These are phyloP conservation scores for Yamadazyma oceani DNA, from an alignment of 1,139 yeast species.

Conservation along the genomic window DNA sequence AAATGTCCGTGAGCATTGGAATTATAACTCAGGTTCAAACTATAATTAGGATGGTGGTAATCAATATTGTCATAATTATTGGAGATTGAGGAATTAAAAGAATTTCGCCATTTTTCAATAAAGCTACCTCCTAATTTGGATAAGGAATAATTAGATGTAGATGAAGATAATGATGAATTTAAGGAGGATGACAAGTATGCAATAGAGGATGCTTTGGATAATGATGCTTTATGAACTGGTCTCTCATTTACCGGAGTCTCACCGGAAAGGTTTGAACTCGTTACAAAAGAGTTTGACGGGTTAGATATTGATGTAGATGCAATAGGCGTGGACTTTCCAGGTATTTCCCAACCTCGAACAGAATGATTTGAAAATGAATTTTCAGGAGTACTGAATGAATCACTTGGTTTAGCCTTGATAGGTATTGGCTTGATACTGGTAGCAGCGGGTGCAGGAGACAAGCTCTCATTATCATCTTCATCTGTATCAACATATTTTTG, in stretches of 20 bases:
- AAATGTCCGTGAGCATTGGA: constrained; percentile 13
- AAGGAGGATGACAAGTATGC: constrained; percentile 46
- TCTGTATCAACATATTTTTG: constrained; percentile 14
- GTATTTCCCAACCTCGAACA: constrained; percentile 46
- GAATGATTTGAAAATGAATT: constrained; percentile 29
- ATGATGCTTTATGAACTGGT: constrained; percentile 16
- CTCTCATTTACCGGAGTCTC: constrained; percentile 18
- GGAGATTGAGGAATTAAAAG: constrained; percentile 22
- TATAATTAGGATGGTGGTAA: constrained; percentile 12
- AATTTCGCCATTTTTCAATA: constrained; percentile 47
- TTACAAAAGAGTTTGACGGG: constrained; percentile 10
- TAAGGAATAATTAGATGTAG: constrained; percentile 40
- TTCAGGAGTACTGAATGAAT: constrained; percentile 28
- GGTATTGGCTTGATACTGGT: constrained; percentile 28
- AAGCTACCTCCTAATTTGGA: constrained; percentile 46
- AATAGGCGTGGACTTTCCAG: constrained; percentile 32
- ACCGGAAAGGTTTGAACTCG: constrained; percentile 11
- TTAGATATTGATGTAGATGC: constrained; percentile 22
- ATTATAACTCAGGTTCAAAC: constrained; percentile 3
- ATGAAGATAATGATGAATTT: constrained; percentile 36
- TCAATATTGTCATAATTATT: constrained; percentile 15
- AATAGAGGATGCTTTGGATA: constrained; percentile 41
- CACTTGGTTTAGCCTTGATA: constrained; percentile 20
- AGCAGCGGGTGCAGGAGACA: constrained; percentile 8
- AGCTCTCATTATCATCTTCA: constrained; percentile 9